phyloP scores from a whole-genome alignment of 2,329 filamentous ascomycete species.

The Fusarium sp. region DNA sequence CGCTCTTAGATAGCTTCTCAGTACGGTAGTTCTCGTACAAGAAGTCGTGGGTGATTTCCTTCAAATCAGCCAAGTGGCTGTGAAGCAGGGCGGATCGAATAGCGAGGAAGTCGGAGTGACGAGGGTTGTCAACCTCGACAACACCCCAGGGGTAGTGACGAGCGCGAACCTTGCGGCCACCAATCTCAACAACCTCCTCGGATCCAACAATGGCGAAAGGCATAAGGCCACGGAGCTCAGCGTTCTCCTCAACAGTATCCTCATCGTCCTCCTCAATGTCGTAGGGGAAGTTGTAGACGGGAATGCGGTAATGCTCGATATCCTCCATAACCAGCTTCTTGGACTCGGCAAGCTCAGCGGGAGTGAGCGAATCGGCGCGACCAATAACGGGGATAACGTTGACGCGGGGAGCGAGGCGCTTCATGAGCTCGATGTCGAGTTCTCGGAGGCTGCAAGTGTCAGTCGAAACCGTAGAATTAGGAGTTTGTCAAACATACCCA shows the following conservation, averaged over 20 bases:
- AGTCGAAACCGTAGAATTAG: background rate
- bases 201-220: conserved; percentile 99
- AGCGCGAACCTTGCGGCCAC: conserved; percentile 90
- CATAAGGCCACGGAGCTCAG: conserved; percentile 96
- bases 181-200: conserved; percentile 94
- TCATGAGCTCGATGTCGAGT: conserved; percentile 99
- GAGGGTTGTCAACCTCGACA: conserved; percentile 98
- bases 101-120: conserved; percentile 97
- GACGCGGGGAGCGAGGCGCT: conserved; percentile 95
- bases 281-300: conserved; percentile 99
- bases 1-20: conserved; percentile 99
- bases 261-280: conserved; percentile 99
- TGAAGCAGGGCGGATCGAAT: conserved; percentile 96
- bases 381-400: conserved; percentile 99
- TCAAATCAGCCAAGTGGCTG: conserved; percentile 96
- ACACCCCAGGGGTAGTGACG: conserved; percentile 99
- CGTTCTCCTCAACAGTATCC: conserved; percentile 99
- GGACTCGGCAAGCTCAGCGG: conserved; percentile 95
- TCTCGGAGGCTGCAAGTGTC: conserved; percentile 81
- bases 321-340: conserved; percentile 99
- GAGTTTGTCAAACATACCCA: conserved; percentile 68
- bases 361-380: conserved; percentile 97
- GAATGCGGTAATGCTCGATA: conserved; percentile 99
- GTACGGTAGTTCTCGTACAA: conserved; percentile 99
- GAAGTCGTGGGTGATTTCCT: conserved; percentile 99